phyloP scores from a whole-genome alignment of 2,329 filamentous ascomycete species.

The Colletotrichum viniferum region DNA sequence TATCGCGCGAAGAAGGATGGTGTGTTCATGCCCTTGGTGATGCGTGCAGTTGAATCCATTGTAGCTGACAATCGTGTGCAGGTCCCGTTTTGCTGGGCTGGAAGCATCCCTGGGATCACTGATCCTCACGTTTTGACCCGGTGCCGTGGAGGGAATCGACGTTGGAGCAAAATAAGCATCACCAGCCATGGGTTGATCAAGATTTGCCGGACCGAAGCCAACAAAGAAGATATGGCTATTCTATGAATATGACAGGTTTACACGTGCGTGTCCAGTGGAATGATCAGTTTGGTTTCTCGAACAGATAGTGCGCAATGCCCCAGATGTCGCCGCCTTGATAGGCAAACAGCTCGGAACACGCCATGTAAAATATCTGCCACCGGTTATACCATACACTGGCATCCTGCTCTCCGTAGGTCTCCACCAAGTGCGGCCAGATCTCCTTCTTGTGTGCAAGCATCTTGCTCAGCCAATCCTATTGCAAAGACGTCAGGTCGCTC shows the following conservation, averaged over 20 bases:
- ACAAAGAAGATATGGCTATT: neutral
- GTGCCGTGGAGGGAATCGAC: neutral
- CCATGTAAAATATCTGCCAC: constrained; percentile 77
- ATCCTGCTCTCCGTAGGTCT: constrained; percentile 68
- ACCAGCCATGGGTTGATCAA: neutral
- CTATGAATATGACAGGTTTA: neutral
- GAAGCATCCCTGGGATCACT: constrained; percentile 98
- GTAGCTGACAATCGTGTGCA: constrained; percentile 29
- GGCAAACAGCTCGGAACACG: constrained; percentile 72
- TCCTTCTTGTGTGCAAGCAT: constrained; percentile 63
- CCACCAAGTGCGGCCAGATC: constrained; percentile 67
- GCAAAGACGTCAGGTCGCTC: neutral
- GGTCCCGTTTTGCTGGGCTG: constrained; percentile 82
- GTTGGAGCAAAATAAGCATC: neutral
- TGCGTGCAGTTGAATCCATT: neutral
- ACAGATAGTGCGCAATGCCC: constrained; percentile 71
- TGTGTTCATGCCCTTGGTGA: constrained; percentile 34
- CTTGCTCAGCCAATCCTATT: constrained; percentile 64
- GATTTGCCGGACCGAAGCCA: neutral
- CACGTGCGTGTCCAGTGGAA: neutral
- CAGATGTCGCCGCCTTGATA: constrained; percentile 69
- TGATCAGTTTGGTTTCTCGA: constrained; percentile 55
- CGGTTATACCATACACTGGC: constrained; percentile 68
- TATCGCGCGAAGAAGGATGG: constrained; percentile 97
- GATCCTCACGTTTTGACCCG: constrained; percentile 33